Base-by-base conservation (phyloP, 352 stramenopile species). In the Lagenidium giganteum region DNA sequence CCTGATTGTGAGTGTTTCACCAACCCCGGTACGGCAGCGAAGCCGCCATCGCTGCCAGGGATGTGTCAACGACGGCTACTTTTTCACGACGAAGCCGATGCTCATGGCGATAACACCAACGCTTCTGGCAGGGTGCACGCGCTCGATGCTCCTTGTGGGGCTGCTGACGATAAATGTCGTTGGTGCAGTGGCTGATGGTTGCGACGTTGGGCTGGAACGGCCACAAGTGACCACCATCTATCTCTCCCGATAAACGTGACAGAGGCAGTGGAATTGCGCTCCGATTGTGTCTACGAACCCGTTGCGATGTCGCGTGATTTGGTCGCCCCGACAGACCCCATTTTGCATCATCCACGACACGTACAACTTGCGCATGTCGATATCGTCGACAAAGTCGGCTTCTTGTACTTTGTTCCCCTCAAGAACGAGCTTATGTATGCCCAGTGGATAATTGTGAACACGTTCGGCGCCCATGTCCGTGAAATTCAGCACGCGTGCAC, bases 211-310 rank as follows among this genome's bases (percentile, higher is more conserved):
- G n/a, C n/a, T n/a, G n/a, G n/a, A 21, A 22, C 4, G 47, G 31
- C 51, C 51, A 5, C 9, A 11, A 1, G 51, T 47, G n/a, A 30
- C 23, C 8, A 68, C 59, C 24, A 40, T 68, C 31, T 51, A 61
- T 31, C 45, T 47, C 12, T 56, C 54, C 17, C 42, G 7, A 29
- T 31, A 18, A 57, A 62, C 42, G 39, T 24, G 5, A 50, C 18
- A 27, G 42, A 42, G 13, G 59, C 59, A 26, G 47, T 56, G 30
- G 38, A 65, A n/a, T 23, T 68, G 16, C 18, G 34, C 17, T 33
- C 54, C 7, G 36, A 68, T 27, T 68, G 59, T 43, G 44, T 27
- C 0, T 7, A 35, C 11, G 47, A 54, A 3, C 14, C 35, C 6
- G 9, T 45, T 8, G 14, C 31, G 13, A n/a, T 22, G 26, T 16